Evolutionary conservation across 495 filamentous ascomycete genomes (phyloP), one percentile per base, ranked within the genome.

Genomic region (Annulohypoxylon nitens): DNA sequence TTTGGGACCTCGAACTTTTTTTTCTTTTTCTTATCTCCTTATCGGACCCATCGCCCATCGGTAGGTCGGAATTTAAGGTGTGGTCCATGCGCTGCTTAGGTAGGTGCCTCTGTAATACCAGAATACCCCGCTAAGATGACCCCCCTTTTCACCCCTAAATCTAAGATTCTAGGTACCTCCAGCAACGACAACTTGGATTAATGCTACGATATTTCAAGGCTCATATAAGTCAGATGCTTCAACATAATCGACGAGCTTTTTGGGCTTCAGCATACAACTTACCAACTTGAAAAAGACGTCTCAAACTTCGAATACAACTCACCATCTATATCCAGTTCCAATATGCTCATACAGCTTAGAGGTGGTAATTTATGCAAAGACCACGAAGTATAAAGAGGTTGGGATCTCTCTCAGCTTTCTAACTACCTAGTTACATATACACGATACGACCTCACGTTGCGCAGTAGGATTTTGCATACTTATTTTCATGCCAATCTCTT

Each of bases 1-100:
- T 4, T 59, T 67, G 58, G 20, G 20, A 23, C 20, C 20, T 23
- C 20, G 20, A 23, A 23, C 20, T 71, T 72, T 72, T 67, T 54
- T 25, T 69, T 69, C 30, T 69, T 25, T 8, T 36, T 18, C 43
- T 68, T 67, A 58, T 63, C 51, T 33, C 25, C 34, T 70, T 70
- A 64, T 64, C 67, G 3, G 39, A 39, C 43, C 63, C 62, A 57
- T 63, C 41, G 39, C 43, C n/a, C 64, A 59, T 64, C 67, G 48
- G 25, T 51, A 26, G 18, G 20, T 18, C 14, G 18, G 30, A 36
- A 18, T 57, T 57, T 57, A 57, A 16, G 30, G 26, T 55, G 51
- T 34, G 30, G 53, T 36, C 53, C 11, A 36, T 36, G 30, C 53
- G 14, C 53, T 53, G 11, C 18, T 4, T 48, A 18, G 5, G 50